phyloP scores from a whole-genome alignment of 108 stramenopile species.

The Licmophora abbreviata region DNA sequence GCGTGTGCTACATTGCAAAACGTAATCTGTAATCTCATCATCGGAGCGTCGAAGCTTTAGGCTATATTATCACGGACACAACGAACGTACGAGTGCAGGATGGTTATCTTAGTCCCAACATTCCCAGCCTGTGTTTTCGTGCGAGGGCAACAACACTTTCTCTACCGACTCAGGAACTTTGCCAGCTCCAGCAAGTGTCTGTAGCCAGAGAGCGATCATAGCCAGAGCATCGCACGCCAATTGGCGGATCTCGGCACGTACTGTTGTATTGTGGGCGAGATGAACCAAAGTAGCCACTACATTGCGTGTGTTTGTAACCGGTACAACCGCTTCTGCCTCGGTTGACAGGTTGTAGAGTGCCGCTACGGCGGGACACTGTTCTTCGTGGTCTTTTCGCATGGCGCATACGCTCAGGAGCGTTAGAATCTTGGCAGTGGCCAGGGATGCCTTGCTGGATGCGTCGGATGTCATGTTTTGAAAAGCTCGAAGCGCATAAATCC shows the following conservation, averaged over 20 bases:
- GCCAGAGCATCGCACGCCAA: conserved; percentile 74
- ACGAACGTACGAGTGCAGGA: too few relatives aligned
- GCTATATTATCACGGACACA: too few relatives aligned
- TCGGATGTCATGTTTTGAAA: conserved; percentile 76
- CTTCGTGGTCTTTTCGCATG: conserved; percentile 49
- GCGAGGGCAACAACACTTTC: conserved; percentile 54
- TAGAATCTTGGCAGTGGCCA: conserved; percentile 43
- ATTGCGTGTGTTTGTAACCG: conserved; percentile 72
- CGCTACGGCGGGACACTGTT: conserved; percentile 63
- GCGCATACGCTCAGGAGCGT: conserved; percentile 49
- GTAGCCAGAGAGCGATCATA: conserved; percentile 75
- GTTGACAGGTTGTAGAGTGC: conserved; percentile 72
- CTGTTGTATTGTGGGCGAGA: conserved; percentile 58
- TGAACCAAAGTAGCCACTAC: conserved; percentile 75
- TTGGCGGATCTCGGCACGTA: conserved; percentile 35
- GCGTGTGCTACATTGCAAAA: too few relatives aligned
- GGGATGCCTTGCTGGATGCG: conserved; percentile 38
- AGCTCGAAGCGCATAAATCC: conserved; percentile 60
- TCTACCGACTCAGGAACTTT: conserved; percentile 51
- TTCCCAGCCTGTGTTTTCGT: conserved; percentile 66
- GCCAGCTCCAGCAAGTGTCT: conserved; percentile 68
- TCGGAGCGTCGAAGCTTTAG: too few relatives aligned
- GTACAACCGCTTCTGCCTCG: conserved; percentile 72
- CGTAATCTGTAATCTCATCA: too few relatives aligned
- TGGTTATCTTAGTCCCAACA: conserved; percentile 82